phyloP scores from a whole-genome alignment of 2,329 filamentous ascomycete species.

The Penicillium sp. region DNA sequence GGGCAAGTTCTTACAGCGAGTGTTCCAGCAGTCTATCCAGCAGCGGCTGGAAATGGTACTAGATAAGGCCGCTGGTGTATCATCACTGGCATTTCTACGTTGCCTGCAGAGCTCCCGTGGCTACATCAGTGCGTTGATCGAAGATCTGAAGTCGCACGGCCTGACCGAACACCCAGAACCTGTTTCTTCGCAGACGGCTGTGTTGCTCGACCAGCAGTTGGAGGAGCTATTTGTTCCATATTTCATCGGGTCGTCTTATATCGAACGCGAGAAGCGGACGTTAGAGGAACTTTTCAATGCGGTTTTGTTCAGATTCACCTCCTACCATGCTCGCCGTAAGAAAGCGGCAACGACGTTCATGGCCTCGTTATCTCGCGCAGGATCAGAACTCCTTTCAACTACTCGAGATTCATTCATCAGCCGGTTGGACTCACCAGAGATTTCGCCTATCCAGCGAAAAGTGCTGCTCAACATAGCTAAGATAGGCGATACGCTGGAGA shows the following conservation, averaged over 20 bases:
- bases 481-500: constrained; percentile 66
- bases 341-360: constrained; percentile 91
- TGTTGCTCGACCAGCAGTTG: constrained; percentile 65
- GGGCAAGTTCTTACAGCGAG: constrained; percentile 86
- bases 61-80: constrained; percentile 89
- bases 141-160: constrained; percentile 91
- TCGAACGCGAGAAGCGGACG: constrained; percentile 63
- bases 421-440: constrained; percentile 80
- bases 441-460: constrained; percentile 81
- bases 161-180: constrained; percentile 93
- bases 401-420: constrained; percentile 91
- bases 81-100: constrained; percentile 85
- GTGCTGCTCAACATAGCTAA: constrained; percentile 90
- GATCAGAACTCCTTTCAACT: constrained; percentile 81
- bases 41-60: constrained; percentile 93
- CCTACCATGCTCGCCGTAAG: constrained; percentile 79
- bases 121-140: constrained; percentile 83
- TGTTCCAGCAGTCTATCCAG: constrained; percentile 98
- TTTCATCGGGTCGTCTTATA: constrained; percentile 64
- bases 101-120: constrained; percentile 86
- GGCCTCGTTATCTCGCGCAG: constrained; percentile 83
- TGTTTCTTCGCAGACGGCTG: constrained; percentile 79
- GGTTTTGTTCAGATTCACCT: constrained; percentile 90
- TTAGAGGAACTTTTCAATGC: constrained; percentile 85
- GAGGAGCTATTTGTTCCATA: constrained; percentile 67